phyloP scores from a whole-genome alignment of 305 asterid species.

The Solanum hybrid region DNA sequence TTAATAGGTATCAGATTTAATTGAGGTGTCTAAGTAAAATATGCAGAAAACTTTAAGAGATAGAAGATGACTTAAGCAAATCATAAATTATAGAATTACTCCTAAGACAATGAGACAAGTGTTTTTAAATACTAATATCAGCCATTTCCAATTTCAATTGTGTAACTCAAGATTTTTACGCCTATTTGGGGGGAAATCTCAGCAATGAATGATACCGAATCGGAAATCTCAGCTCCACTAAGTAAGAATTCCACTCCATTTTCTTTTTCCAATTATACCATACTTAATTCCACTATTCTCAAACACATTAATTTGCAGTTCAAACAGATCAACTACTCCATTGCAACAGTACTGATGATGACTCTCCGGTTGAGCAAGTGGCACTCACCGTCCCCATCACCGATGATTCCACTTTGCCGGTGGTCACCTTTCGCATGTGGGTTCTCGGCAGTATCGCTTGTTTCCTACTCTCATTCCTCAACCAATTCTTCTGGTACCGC shows the following conservation, averaged over 20 bases:
- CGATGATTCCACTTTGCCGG: conserved; percentile 65
- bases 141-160: neutral
- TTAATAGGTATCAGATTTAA: no score
- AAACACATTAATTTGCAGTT: neutral
- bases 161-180: neutral
- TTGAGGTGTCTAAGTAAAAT: no score
- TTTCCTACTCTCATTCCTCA: conserved; percentile 84
- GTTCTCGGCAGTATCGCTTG: conserved; percentile 60
- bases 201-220: neutral
- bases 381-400: conserved; percentile 72
- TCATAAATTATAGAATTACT: neutral
- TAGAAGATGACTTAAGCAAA: neutral
- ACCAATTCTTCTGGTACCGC: conserved; percentile 95
- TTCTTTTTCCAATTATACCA: neutral
- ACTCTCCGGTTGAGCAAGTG: conserved; percentile 74
- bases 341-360: conserved; percentile 8
- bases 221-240: neutral
- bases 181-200: neutral
- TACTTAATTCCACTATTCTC: neutral
- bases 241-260: neutral
- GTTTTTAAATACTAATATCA: neutral
- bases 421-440: conserved; percentile 88
- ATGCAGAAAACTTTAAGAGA: rapidly evolving
- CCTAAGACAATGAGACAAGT: neutral
- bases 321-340: neutral